phyloP scores from a whole-genome alignment of 805 yeast genomes.

The Ogataea parapolymorpha region DNA sequence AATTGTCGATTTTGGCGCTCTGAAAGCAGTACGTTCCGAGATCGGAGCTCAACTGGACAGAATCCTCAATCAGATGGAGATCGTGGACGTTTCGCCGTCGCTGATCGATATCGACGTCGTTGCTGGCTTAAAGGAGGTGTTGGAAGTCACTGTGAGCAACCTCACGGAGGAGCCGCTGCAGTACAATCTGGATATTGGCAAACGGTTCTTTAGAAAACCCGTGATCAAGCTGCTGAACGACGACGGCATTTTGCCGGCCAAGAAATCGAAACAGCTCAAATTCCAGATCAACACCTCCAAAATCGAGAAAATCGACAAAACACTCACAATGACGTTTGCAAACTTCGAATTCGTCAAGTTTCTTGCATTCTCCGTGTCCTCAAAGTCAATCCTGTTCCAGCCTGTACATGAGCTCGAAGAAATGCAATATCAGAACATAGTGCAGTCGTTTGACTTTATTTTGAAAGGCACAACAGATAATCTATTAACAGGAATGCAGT shows the following conservation, averaged over 20 bases:
- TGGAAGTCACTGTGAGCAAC: constrained; percentile 33
- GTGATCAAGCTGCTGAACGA: constrained; percentile 17
- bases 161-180: constrained; percentile 34
- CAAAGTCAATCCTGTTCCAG: constrained; percentile 35
- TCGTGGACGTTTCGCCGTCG: constrained; percentile 44
- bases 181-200: constrained; percentile 37
- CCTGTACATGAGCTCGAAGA: constrained; percentile 32
- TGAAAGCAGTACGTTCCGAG: constrained; percentile 34
- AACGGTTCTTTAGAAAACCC: constrained; percentile 18
- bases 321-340: constrained; percentile 13
- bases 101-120: constrained; percentile 41
- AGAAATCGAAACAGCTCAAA: constrained; percentile 30
- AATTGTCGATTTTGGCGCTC: constrained; percentile 36
- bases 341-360: constrained; percentile 16
- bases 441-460: constrained; percentile 21
- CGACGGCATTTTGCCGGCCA: constrained; percentile 23
- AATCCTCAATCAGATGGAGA: constrained; percentile 25
- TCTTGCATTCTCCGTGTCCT: constrained; percentile 20
- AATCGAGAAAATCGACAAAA: constrained; percentile 17
- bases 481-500: constrained; percentile 7
- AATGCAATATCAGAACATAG: constrained; percentile 23
- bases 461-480: constrained; percentile 10
- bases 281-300: constrained; percentile 13
- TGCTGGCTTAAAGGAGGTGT: constrained; percentile 31
- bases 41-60: constrained; percentile 33